Percentiles rank a stretch among this genome's conserved stretches.
These are phyloP conservation scores for Quercus glauca DNA, from an alignment of 306 rosid genomes.

Conservation along the genomic window DNA sequence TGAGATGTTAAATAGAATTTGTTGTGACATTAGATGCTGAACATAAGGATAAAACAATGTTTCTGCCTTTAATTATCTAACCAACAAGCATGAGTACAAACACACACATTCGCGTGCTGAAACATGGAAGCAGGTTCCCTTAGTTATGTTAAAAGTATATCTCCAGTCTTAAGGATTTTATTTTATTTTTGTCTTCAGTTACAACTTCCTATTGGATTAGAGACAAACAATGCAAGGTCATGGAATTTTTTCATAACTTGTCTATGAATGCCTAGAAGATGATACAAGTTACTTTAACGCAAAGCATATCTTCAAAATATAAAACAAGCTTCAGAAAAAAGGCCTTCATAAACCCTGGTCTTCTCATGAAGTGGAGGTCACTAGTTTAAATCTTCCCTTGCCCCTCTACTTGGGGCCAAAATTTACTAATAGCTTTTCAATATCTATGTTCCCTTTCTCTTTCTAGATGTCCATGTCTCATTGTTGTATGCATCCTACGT, in stretches of 20 bases:
- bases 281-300: neutral
- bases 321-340: neutral
- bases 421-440: too few relatives aligned
- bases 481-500: too few relatives aligned
- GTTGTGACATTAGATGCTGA: neutral
- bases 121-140: neutral
- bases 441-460: neutral
- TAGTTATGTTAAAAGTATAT: neutral
- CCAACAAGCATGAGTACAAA: neutral
- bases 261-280: neutral
- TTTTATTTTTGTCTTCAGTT: neutral
- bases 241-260: neutral
- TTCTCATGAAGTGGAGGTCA: too few relatives aligned
- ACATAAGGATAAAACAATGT: neutral
- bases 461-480: neutral
- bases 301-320: neutral
- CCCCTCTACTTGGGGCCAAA: too few relatives aligned
- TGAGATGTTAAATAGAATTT: neutral
- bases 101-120: neutral
- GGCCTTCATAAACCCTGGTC: too few relatives aligned
- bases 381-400: too few relatives aligned
- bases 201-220: neutral
- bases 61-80: neutral
- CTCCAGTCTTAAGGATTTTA: neutral
- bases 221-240: neutral